Evolutionary conservation across 208 protist species (phyloP), one percentile per base, ranked within the genome.

Genomic region (Trypanosoma scelopori): DNA sequence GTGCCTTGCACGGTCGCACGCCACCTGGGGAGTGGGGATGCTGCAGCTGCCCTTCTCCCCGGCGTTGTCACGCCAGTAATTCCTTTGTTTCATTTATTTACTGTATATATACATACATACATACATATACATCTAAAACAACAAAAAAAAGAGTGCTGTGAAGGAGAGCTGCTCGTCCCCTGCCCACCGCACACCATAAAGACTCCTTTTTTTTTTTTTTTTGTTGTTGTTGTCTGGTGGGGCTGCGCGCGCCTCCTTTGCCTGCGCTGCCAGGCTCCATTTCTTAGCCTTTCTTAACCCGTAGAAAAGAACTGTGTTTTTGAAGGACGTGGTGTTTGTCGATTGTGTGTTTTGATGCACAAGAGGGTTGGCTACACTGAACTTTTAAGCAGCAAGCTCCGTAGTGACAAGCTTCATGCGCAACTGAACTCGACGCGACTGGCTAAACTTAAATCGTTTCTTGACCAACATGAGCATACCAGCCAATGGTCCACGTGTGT

Each of bases 401-500:
- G 69, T 22, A 82, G 82, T 56, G 80, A 89, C 22, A 72, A 67
- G 25, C 42, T 77, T 1, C 46, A 72, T n/a, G 62, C 55, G 9
- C 60, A 65, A 6, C 59, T 79, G 39, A 61, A 84, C n/a, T 56
- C 74, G 1, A 51, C 64, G 52, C 76, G 84, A 1, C 57, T 51
- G 5, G 62, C 67, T 18, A 84, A 85, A 57, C 69, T 90, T 12
- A 65, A 78, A 30, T 25, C 39, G 7, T 87, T 90, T 65, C 59
- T 90, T 25, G 49, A 70, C 11, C 76, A 82, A 43, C 72, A 87
- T 65, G 61, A 81, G 45, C 64, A 82, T 32, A 77, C 84, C 7
- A 75, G 62, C 22, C 84, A 90, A 58, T 90, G 84, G 81, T 65
- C 78, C 28, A 46, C 51, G n/a, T 78, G 73, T 43, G 32, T 84